phyloP scores from a whole-genome alignment of 768 basidiomycete genomes.

The Tylopilus cervinicoccineus region DNA sequence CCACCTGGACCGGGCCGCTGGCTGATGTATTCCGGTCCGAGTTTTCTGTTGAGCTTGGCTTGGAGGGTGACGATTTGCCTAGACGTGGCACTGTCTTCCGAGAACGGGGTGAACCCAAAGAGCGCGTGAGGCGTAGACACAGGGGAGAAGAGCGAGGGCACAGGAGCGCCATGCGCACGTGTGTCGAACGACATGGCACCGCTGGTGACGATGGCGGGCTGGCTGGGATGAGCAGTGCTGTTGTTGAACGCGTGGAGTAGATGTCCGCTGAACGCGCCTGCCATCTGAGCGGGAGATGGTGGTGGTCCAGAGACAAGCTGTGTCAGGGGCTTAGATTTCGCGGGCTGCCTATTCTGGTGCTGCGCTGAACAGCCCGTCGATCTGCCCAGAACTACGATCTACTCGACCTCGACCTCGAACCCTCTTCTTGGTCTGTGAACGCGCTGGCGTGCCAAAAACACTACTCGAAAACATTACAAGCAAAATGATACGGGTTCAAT shows the following conservation, averaged over 20 bases:
- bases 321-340: slow-evolving; percentile 5
- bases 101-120: slow-evolving; percentile 28
- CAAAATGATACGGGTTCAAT: no score
- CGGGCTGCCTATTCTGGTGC: no score
- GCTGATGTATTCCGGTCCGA: slow-evolving; percentile 93
- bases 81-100: slow-evolving; percentile 57
- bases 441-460: no score
- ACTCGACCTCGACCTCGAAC: no score
- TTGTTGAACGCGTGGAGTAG: slow-evolving; percentile 44
- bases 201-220: slow-evolving; percentile 38
- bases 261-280: slow-evolving; percentile 57
- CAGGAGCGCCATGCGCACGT: slow-evolving; percentile 45
- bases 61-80: slow-evolving; percentile 64
- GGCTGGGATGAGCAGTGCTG: slow-evolving; percentile 16
- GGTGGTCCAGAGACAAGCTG: slow-evolving; percentile 10
- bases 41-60: slow-evolving; percentile 76
- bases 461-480: no score
- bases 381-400: no score
- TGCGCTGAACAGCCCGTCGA: no score
- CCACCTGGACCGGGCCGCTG: slow-evolving; percentile 85
- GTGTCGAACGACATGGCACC: slow-evolving; percentile 63
- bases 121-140: background rate
- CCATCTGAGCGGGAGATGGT: slow-evolving; percentile 38
- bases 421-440: no score
- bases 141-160: slow-evolving; percentile 5